A percentile compares a stretch with the other conserved stretches of the same genome.
Evolutionary conservation across 768 basidiomycete genomes (phyloP).

Genomic region (Mycena galopus): DNA sequence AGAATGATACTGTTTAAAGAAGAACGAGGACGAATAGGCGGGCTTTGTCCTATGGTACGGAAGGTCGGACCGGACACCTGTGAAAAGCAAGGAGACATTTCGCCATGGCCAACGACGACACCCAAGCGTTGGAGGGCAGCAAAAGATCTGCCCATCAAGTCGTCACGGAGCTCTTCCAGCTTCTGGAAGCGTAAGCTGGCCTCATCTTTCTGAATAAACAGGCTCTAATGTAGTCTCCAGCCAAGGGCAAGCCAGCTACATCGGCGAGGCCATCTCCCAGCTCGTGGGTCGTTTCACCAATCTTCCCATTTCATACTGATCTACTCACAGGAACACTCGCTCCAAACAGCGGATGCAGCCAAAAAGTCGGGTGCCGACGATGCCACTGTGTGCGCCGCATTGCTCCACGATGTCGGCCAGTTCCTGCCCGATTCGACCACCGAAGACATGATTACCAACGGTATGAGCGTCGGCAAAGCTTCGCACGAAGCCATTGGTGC

Average conservation of each 20-base stretch:
- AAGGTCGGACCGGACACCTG: no score
- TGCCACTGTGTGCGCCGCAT: not conserved
- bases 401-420: not conserved
- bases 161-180: not conserved
- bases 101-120: not conserved
- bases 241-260: not conserved
- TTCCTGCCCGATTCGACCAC: not conserved
- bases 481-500: not conserved
- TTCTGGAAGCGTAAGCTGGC: not conserved
- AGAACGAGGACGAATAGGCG: no score
- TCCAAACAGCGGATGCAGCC: not conserved
- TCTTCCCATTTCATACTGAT: not conserved
- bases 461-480: not conserved
- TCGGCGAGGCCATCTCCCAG: not conserved
- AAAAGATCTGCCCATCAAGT: not conserved
- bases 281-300: not conserved
- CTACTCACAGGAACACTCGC: not conserved
- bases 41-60: no score
- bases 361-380: not conserved
- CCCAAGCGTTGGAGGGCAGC: not conserved
- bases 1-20: not conserved
- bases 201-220: not conserved
- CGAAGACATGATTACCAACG: not conserved
- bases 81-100: no score
- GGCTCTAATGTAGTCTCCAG: not conserved